These are phyloP conservation scores for Rhizophagus prolifer DNA, from an alignment of 192 early-diverging fungal species.

Conservation along the genomic window DNA sequence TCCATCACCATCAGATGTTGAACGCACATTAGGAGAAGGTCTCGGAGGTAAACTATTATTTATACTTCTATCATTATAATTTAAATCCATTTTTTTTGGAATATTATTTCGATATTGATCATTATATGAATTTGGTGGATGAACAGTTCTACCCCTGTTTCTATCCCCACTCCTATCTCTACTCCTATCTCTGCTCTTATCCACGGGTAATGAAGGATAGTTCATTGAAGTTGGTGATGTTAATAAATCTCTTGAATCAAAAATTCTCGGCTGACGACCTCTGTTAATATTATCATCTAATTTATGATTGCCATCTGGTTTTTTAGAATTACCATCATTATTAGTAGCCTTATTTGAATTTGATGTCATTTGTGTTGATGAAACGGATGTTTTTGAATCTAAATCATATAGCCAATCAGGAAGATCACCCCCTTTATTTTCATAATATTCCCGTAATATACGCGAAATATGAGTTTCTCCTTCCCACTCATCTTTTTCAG, in stretches of 20 bases:
- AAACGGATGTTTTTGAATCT: background rate
- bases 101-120: background rate
- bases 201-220: background rate
- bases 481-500: constrained; percentile 56
- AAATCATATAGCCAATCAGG: constrained; percentile 30
- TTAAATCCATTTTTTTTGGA: background rate
- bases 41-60: constrained; percentile 1
- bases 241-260: background rate
- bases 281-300: background rate
- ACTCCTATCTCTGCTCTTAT: background rate
- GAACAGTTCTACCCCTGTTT: background rate
- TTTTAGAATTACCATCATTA: background rate
- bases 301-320: background rate
- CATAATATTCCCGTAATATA: constrained; percentile 50
- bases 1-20: background rate
- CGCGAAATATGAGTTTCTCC: constrained; percentile 57
- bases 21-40: background rate
- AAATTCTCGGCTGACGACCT: background rate
- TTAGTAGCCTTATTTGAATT: background rate
- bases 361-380: background rate
- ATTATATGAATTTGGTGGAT: background rate
- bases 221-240: background rate
- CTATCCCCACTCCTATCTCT: background rate
- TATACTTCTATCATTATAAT: background rate
- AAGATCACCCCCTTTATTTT: constrained; percentile 40